Base-by-base conservation (phyloP, 1,139 yeast genomes). In the Geotrichum aggregatum region DNA sequence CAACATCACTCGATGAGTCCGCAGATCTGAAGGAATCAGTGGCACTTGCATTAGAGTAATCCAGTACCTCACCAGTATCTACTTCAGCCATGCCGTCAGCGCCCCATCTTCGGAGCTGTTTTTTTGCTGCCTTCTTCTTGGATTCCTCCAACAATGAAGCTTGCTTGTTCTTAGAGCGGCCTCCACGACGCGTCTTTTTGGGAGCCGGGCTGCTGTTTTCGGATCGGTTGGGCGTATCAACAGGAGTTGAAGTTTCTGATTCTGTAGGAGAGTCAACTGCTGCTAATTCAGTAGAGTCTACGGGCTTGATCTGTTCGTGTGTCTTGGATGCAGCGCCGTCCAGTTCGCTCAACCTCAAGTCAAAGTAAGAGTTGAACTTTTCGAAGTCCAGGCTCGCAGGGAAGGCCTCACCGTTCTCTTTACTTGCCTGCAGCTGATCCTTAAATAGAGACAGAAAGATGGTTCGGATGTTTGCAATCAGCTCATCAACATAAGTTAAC, bases 11-110 rank as follows among this genome's bases (percentile, higher is more conserved):
- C 0, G 4, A 68, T 41, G 44, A 31, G 47, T 34, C 49, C 2
- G 62, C n/a, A 69, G 67, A 14, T 59, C 58, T 34, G n/a, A 22
- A 39, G 3, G 35, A 53, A 39, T 63, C 61, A 11, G 58, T 52
- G 11, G 60, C 64, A 3, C 48, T 47, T 3, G 56, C 59, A 4
- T 61, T 44, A 0, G 84, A 79, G 58, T 78, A 80, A 58, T 81
- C 85, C 39, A 80, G 64, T 1, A 65, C 61, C 19, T 52, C 64
- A 4, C 65, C 66, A 46, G 65, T 70, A 2, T 69, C 72, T 36
- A 70, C 75, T 47, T 72, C 74, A 41, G 71, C 72, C 50, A 69
- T 62, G 10, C 85, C 84, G 61, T 78, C 80, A 0, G 70, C 72
- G 43, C 70, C 74, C 79, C 80, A 76, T 54, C 69, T 71, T 53